These are phyloP conservation scores for Scortechinia acanthostroma DNA, from an alignment of 2,329 filamentous ascomycete genomes.

Conservation along the genomic window DNA sequence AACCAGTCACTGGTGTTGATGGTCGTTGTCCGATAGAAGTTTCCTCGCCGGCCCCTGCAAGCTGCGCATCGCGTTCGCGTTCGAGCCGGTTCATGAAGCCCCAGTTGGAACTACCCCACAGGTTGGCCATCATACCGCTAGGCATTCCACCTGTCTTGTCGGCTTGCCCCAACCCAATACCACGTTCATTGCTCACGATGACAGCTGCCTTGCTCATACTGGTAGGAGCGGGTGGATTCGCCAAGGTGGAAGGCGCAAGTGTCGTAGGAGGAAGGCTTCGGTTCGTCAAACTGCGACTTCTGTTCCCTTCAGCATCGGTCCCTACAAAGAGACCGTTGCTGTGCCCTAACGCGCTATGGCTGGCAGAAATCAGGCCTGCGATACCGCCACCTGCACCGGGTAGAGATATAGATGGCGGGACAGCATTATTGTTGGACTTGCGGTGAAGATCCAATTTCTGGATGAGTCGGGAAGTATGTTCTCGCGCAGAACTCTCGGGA, in stretches of 20 bases:
- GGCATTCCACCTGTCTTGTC: slow-evolving; percentile 60
- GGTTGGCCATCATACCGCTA: slow-evolving; percentile 62
- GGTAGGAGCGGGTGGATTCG: slow-evolving; percentile 60
- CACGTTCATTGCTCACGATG: slow-evolving; percentile 58
- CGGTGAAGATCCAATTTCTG: slow-evolving; percentile 64
- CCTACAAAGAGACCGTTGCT: not conserved
- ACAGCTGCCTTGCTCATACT: slow-evolving; percentile 65
- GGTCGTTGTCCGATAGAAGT: slow-evolving; percentile 3
- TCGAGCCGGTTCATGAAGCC: slow-evolving; percentile 56
- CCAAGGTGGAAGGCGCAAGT: slow-evolving; percentile 58
- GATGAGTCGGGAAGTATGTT: slow-evolving; percentile 35
- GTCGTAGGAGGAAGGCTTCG: slow-evolving; percentile 41
- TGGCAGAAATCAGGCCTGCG: slow-evolving; percentile 63
- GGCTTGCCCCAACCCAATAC: slow-evolving; percentile 35
- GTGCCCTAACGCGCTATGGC: slow-evolving; percentile 46
- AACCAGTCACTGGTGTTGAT: not conserved
- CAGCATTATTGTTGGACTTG: slow-evolving; percentile 32
- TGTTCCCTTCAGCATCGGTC: not conserved
- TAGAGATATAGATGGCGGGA: slow-evolving; percentile 22
- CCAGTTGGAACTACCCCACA: slow-evolving; percentile 67
- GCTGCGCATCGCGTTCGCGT: slow-evolving; percentile 29
- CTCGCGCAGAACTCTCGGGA: slow-evolving; percentile 51
- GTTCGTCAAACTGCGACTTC: slow-evolving; percentile 11
- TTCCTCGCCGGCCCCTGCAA: slow-evolving; percentile 12
- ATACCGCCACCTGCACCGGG: slow-evolving; percentile 40